Conservation (phyloP, 225 moss, liverwort and hornwort genomes). For the Pseudisothecium myosuroides region DNA sequence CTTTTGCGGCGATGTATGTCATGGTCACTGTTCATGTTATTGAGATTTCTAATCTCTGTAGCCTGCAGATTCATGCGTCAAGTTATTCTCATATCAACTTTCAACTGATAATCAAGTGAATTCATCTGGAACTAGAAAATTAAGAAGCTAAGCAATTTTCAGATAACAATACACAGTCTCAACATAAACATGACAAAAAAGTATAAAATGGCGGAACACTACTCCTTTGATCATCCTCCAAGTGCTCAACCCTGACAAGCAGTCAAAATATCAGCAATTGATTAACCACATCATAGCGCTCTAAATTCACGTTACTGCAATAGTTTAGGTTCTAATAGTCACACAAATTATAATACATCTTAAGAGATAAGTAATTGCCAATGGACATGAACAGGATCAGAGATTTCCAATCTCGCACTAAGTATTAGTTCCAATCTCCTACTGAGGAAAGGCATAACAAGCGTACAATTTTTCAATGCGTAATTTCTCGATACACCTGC, state of each 20-base stretch:
- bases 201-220: not conserved
- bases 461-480: not conserved
- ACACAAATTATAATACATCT: not conserved
- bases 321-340: not conserved
- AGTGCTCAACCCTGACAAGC: not conserved
- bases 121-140: not conserved
- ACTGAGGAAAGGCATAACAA: not conserved
- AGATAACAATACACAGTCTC: not conserved
- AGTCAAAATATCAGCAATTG: not conserved
- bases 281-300: not conserved
- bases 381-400: not conserved
- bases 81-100: not conserved
- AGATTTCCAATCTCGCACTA: not conserved
- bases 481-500: not conserved
- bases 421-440: not conserved
- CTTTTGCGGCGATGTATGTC: not conserved
- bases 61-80: not conserved
- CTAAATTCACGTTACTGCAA: not conserved
- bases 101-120: not conserved
- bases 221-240: not conserved
- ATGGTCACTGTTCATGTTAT: not conserved
- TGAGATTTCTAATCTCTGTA: not conserved
- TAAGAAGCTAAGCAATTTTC: not conserved
- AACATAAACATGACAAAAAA: not conserved
- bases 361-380: not conserved